Evolutionary conservation across 495 filamentous ascomycete genomes (phyloP).

Genomic region (Sordaria brevicollis): DNA sequence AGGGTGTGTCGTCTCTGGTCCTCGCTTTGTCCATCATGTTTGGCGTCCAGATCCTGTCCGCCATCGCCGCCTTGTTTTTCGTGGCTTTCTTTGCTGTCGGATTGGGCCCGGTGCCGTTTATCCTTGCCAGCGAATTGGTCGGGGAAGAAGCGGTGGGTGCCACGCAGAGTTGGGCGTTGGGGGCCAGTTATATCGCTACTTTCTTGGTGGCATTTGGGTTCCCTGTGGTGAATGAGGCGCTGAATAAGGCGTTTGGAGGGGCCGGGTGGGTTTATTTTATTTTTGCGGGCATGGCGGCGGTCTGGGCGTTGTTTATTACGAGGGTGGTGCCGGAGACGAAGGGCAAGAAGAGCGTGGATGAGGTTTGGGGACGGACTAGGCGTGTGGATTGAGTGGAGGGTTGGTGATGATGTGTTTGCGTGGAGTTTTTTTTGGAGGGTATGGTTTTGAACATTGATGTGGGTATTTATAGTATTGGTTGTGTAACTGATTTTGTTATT

Average conservation of each 20-base stretch:
- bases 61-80: constrained; percentile 70
- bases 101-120: constrained; percentile 88
- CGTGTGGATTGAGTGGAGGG: constrained; percentile 33
- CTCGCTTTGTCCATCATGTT: constrained; percentile 68
- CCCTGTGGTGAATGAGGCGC: constrained; percentile 64
- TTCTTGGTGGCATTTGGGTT: constrained; percentile 91
- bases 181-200: constrained; percentile 82
- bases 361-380: constrained; percentile 72
- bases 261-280: constrained; percentile 80
- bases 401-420: background rate
- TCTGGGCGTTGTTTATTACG: constrained; percentile 56
- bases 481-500: background rate
- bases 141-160: constrained; percentile 81
- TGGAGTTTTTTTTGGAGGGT: background rate
- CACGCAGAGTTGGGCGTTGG: constrained; percentile 73
- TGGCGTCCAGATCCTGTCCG: constrained; percentile 60
- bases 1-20: constrained; percentile 63
- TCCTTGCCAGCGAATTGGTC: constrained; percentile 81
- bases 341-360: constrained; percentile 68
- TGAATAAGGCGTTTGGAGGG: constrained; percentile 49
- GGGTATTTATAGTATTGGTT: background rate
- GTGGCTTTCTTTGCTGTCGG: constrained; percentile 86
- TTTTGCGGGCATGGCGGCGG: constrained; percentile 61
- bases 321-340: constrained; percentile 73
- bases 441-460: background rate